These are phyloP conservation scores for Miscanthus lutarioriparius DNA, from an alignment of 176 grass and related monocot genomes.

Conservation along the genomic window DNA sequence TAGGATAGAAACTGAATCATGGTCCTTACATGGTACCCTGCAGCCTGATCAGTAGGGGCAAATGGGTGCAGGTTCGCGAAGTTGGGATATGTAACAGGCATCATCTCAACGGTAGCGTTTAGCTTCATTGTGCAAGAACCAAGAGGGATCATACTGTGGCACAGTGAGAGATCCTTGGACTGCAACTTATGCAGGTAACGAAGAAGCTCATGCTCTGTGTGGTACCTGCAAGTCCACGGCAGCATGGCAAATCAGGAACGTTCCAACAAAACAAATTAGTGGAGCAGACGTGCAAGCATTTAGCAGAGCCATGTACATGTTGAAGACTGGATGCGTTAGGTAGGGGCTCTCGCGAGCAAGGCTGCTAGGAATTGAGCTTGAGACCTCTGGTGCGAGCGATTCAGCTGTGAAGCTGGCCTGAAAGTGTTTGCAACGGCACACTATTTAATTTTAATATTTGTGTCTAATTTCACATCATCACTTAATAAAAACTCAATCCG, in stretches of 20 bases:
- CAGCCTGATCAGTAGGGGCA: conserved; percentile 77
- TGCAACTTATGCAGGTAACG: conserved; percentile 95
- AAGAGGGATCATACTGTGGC: conserved; percentile 99
- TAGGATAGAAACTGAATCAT: not conserved
- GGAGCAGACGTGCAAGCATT: not conserved
- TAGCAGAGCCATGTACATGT: conserved; percentile 51
- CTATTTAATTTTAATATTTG: not conserved
- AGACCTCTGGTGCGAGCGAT: conserved; percentile 77
- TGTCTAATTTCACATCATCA: conserved; percentile 11
- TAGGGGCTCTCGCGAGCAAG: conserved; percentile 84
- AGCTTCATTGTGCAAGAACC: conserved; percentile 99
- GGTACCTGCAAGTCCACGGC: conserved; percentile 68
- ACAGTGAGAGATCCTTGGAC: conserved; percentile 87
- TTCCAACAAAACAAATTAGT: conserved; percentile 8
- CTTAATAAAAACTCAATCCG: no score
- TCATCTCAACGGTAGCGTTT: conserved; percentile 97
- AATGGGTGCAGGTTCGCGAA: conserved; percentile 93
- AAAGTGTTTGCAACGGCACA: conserved; percentile 30
- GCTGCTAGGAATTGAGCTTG: conserved; percentile 62
- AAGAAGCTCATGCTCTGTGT: conserved; percentile 96
- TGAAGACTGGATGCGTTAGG: conserved; percentile 88
- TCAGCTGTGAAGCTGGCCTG: conserved; percentile 87
- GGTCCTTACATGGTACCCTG: conserved; percentile 75
- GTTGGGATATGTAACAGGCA: conserved; percentile 94
- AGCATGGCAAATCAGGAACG: conserved; percentile 26